Conservation (phyloP, 78 protist species). For the Bigelowiella natans region DNA sequence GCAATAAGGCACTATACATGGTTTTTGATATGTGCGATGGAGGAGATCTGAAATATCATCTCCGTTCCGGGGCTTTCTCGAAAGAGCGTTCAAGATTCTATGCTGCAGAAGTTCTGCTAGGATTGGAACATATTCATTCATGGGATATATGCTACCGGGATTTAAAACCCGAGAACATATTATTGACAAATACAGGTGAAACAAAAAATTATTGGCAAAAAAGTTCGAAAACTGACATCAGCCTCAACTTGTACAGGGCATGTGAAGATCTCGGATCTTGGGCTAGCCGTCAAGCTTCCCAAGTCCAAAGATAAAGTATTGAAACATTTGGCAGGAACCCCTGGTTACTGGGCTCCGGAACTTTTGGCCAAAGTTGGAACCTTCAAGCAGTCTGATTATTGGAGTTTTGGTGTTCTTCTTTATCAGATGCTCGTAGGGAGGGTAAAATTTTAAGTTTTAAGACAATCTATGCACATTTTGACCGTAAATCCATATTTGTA, state of each 20-base stretch:
- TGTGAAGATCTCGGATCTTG: background rate
- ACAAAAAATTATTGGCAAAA: no score
- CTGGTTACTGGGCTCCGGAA: conserved; percentile 9
- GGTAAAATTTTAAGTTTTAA: no score
- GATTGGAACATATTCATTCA: background rate
- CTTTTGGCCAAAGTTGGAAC: background rate
- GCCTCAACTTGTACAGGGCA: background rate
- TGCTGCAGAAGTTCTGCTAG: background rate
- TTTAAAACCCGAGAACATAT: background rate
- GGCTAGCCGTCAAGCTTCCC: conserved; percentile 1
- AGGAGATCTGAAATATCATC: background rate
- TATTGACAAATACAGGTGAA: background rate
- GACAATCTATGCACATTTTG: background rate
- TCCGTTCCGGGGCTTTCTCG: background rate
- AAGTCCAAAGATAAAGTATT: background rate
- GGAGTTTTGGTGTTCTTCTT: background rate
- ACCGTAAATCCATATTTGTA: background rate
- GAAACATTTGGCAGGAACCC: background rate
- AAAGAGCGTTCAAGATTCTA: background rate
- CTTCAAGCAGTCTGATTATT: background rate
- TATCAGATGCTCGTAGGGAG: background rate
- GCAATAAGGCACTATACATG: background rate
- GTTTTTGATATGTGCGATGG: conserved; percentile 2
- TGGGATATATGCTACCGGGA: background rate
- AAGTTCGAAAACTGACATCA: no score